A percentile compares a stretch with the other conserved stretches of the same genome.
Conservation (phyloP, 257 asterid species). For the Leptodermis oblonga region DNA sequence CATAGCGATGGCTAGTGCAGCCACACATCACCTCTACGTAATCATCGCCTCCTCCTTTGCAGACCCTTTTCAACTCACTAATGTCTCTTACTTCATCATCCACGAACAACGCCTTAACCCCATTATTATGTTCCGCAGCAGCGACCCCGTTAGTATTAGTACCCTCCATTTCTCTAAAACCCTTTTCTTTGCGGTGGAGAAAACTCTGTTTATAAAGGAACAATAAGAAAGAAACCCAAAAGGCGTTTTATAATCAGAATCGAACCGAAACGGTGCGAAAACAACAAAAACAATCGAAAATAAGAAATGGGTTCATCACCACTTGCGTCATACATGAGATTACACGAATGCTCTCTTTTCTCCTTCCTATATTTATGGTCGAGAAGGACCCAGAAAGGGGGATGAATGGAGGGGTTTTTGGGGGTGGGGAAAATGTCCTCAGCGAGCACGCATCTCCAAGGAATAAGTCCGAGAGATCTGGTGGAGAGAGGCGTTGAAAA, state of each 20-base stretch:
- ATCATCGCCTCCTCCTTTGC: slow-evolving; percentile 35
- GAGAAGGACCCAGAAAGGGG: slow-evolving; percentile 16
- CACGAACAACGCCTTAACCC: slow-evolving; percentile 26
- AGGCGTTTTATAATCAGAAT: slow-evolving; percentile 20
- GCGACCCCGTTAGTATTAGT: not conserved
- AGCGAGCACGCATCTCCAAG: slow-evolving; percentile 36
- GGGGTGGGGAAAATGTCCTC: slow-evolving; percentile 21
- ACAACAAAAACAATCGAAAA: slow-evolving; percentile 20
- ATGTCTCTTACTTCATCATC: slow-evolving; percentile 41
- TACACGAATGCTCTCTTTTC: not conserved
- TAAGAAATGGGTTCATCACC: slow-evolving; percentile 20
- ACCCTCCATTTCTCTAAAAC: slow-evolving; percentile 16
- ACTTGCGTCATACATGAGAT: slow-evolving; percentile 25
- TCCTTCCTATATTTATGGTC: not conserved
- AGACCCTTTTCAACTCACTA: slow-evolving; percentile 32
- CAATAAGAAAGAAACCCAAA: slow-evolving; percentile 14
- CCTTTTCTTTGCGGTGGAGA: slow-evolving; percentile 10
- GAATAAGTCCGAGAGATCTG: slow-evolving; percentile 38
- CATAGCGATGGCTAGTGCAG: slow-evolving; percentile 57
- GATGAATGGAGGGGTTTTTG: not conserved
- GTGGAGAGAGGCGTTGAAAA: slow-evolving; percentile 36
- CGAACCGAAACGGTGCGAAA: slow-evolving; percentile 16
- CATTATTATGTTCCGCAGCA: slow-evolving; percentile 9
- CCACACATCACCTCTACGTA: slow-evolving; percentile 58
- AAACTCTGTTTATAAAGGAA: not conserved